These are phyloP conservation scores for Lepiota brunneoincarnata DNA, from an alignment of 768 basidiomycete genomes.

Conservation along the genomic window DNA sequence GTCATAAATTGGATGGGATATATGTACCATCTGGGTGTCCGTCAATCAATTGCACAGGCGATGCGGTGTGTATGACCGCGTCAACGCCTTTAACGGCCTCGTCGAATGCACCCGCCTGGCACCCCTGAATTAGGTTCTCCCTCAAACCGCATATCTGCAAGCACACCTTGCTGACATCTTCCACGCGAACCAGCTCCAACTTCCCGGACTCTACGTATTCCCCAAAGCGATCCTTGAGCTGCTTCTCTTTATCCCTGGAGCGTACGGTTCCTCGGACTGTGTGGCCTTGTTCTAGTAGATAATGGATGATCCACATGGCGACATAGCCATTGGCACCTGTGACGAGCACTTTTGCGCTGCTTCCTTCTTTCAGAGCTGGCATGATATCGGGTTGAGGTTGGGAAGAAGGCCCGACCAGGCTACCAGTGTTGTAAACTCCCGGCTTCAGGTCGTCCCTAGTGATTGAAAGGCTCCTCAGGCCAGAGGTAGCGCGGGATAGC, in stretches of 20 bases:
- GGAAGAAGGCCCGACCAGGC: too few species aligned
- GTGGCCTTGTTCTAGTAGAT: constrained; percentile 26
- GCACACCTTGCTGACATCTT: constrained; percentile 49
- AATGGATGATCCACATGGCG: constrained; percentile 26
- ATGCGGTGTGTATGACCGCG: constrained; percentile 66
- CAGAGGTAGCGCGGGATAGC: too few species aligned
- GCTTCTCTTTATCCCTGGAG: constrained; percentile 20
- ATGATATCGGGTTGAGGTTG: too few species aligned
- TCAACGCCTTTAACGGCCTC: constrained; percentile 75
- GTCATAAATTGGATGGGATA: too few species aligned
- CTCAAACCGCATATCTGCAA: too few species aligned
- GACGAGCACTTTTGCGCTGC: constrained; percentile 21
- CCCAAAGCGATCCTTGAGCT: constrained; percentile 20
- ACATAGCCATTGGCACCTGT: constrained; percentile 29
- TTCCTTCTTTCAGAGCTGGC: too few species aligned
- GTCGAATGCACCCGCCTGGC: constrained; percentile 69
- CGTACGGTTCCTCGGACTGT: constrained; percentile 26
- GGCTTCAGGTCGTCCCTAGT: too few species aligned
- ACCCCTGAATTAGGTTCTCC: not conserved
- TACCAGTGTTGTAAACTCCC: too few species aligned
- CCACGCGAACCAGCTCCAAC: constrained; percentile 59
- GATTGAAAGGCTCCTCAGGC: too few species aligned
- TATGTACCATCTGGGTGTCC: constrained; percentile 35
- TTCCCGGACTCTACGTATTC: constrained; percentile 32
- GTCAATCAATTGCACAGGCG: constrained; percentile 49